Base-by-base conservation (phyloP, 1,284 basidiomycete genomes). In the Coriolopsis trogii region DNA sequence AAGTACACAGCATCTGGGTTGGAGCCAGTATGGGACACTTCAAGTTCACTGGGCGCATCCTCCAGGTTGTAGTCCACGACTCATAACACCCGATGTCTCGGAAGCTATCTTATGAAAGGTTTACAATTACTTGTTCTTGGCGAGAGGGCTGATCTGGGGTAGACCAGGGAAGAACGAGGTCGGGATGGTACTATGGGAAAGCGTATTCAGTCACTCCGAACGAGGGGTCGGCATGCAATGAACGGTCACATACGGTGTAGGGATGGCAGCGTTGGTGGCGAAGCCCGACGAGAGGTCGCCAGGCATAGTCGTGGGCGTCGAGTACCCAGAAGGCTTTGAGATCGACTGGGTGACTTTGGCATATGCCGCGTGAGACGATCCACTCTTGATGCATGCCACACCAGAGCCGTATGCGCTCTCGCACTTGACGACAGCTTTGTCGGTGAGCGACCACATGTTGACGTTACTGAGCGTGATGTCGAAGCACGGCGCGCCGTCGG, bases 321-420 rank as follows among this genome's bases (percentile, higher is more conserved):
- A 59, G 59, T 65, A 71, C 0, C 63, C 67, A 2, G 63, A 42
- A 12, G 67, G 69, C 46, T 61, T 38, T 2, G 60, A 55, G 36
- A 58, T 58, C 2, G 57, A 57, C 25, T 59, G 55, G 16, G 66
- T 67, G 21, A 60, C 55, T 15, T 46, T 48, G 13, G 63, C 59
- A 42, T 68, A 69, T 48, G 62, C 63, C 20, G 61, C 58, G 48
- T 62, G 48, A 23, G 51, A 45, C 13, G 56, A 52, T 21, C 63
- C 64, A 43, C 59, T 59, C 41, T 55, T 50, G 45, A 70, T 57
- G 55, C 70, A 70, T n/a, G 53, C 42, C 20, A 63, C 49, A 13
- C 70, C 70, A 13, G 61, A 57, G 10, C 69, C 69, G 49, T 64
- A 71, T n/a, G 69, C 69, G 47, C 60, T 63, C 49, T 64, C 60